Conservation (phyloP, 2,329 filamentous ascomycete genomes). For the Alternaria novae-zelandiae region DNA sequence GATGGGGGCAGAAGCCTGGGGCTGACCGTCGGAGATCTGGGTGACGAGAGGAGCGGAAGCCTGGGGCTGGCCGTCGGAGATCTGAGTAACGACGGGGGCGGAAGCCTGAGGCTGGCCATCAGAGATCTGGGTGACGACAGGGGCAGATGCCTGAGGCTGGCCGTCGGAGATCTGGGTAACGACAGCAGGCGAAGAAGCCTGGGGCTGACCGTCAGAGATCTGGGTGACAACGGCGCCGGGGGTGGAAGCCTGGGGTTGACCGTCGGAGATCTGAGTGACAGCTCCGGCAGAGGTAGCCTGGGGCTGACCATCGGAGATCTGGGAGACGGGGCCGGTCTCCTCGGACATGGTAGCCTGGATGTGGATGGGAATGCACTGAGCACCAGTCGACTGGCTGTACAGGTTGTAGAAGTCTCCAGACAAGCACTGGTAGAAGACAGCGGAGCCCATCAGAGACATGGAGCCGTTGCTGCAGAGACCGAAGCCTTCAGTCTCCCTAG, state of each 20-base stretch:
- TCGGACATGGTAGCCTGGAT: conserved; percentile 26
- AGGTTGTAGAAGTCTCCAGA: conserved; percentile 82
- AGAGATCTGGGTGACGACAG: conserved; percentile 34
- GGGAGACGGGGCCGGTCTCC: conserved; percentile 22
- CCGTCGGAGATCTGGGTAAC: conserved; percentile 35
- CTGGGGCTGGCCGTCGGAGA: conserved; percentile 33
- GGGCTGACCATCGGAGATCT: conserved; percentile 41
- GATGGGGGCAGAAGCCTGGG: conserved; percentile 15
- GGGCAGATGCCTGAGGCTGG: conserved; percentile 24
- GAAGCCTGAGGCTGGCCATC: conserved; percentile 37
- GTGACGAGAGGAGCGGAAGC: conserved; percentile 24
- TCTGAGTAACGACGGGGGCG: conserved; percentile 24
- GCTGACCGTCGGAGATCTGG: conserved; percentile 36
- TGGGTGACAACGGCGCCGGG: conserved; percentile 27
- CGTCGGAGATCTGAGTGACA: conserved; percentile 36
- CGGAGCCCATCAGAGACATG: conserved; percentile 67
- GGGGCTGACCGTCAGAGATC: conserved; percentile 39
- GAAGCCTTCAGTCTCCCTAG: conserved; percentile 76
- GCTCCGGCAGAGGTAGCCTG: conserved; percentile 20
- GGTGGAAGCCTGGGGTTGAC: conserved; percentile 24
- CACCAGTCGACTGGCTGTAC: conserved; percentile 73
- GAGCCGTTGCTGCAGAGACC: conserved; percentile 71
- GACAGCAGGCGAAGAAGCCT: conserved; percentile 18
- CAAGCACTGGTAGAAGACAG: conserved; percentile 76
- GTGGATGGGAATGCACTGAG: conserved; percentile 65